Base-by-base conservation (phyloP, 495 filamentous ascomycete species). In the Penicillium subrubescens region DNA sequence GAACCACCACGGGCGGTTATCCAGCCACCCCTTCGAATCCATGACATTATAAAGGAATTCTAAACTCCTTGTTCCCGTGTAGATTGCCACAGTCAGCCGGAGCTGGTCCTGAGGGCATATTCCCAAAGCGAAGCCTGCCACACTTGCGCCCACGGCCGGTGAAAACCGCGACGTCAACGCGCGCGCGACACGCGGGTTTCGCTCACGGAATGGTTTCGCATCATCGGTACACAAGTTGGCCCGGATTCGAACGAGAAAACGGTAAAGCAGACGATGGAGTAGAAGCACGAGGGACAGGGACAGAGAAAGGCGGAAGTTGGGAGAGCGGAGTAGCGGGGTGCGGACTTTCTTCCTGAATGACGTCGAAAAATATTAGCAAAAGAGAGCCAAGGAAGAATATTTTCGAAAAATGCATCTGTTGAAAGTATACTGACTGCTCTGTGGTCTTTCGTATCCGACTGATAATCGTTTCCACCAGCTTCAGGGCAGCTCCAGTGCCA, bases 41-140 rank as follows among this genome's bases (percentile, higher is more conserved):
- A 90, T 78, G 5, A 86, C 81, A 74, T 96, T 97, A 79, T 93
- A 99, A 29, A 89, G 81, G 69, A 92, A 95, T 75, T 99, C 95
- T 60, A 94, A 77, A 8, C 92, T 90, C 37, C 90, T 86, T 57
- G 92, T 92, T 60, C 89, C 82, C 39, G 87, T 80, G 69, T 93
- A 96, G 56, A 97, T 91, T 0, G 92, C 86, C 41, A 94, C 84
- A 0, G 90, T 93, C 59, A 93, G 77, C 27, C 95, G 86, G 35
- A 94, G 77, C 73, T 95, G 91, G 67, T 88, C 85, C 17, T 84
- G 84, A 0, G 95, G 94, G 65, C 88, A 89, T 8, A 97, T 84
- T 3, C 90, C 89, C 35, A 99, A 77, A 27, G 90, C 89, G 59
- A 95, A 81, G 0, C 94, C 94, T 3, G 95, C 91, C 44, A 97